Conservation (phyloP, 2,329 filamentous ascomycete species). For the Microcyclospora pomicola region DNA sequence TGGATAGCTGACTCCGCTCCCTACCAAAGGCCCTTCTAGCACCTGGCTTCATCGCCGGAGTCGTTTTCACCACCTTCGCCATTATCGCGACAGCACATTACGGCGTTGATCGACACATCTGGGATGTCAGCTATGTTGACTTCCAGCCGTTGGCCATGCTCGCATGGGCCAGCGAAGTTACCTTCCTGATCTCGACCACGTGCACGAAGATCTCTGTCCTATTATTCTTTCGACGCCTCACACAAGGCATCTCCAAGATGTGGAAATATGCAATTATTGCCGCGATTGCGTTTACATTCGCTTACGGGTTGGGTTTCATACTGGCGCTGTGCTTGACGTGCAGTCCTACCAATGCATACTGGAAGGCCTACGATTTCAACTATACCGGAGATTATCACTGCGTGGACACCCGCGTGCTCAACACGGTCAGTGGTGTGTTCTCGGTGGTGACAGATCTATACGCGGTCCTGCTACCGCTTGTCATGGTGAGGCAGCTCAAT, state of each 20-base stretch:
- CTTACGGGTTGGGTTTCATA: constrained; percentile 7
- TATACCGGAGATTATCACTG: constrained; percentile 14
- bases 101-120: constrained; percentile 10
- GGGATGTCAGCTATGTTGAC: constrained; percentile 7
- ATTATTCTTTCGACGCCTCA: constrained; percentile 13
- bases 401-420: constrained; percentile 17
- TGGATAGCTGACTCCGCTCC: neutral
- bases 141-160: neutral
- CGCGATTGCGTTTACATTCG: constrained; percentile 7
- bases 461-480: constrained; percentile 14
- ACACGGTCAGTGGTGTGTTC: constrained; percentile 10
- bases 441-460: constrained; percentile 12
- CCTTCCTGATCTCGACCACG: constrained; percentile 3
- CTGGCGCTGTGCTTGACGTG: constrained; percentile 7
- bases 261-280: constrained; percentile 7
- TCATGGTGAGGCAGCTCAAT: constrained; percentile 30
- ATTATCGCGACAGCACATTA: constrained; percentile 6
- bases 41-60: constrained; percentile 7
- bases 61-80: constrained; percentile 7
- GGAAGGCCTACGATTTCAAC: constrained; percentile 7
- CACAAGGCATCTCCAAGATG: constrained; percentile 10
- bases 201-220: constrained; percentile 9
- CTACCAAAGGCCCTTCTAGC: constrained; percentile 4
- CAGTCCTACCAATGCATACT: constrained; percentile 10
- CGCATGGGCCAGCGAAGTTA: constrained; percentile 2